phyloP scores from a whole-genome alignment of 352 stramenopile genomes.

The Stramenopiles sp. region DNA sequence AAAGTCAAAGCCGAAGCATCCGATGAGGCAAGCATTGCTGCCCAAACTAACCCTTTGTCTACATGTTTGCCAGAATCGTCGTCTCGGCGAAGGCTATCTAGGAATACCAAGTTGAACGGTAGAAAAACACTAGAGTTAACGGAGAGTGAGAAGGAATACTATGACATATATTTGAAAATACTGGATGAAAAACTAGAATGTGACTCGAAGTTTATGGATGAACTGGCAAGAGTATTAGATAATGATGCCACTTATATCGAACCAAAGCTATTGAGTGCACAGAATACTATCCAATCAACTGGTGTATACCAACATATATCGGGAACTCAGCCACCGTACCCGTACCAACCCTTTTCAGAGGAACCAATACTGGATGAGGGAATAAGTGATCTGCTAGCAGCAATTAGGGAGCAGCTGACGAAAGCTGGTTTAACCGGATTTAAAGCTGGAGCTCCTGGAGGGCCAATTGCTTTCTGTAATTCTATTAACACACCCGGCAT shows the following conservation, averaged over 20 bases:
- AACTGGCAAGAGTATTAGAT: not conserved
- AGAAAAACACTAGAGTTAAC: not conserved
- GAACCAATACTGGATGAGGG: not conserved
- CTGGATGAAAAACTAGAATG: not conserved
- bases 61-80: not conserved
- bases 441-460: not conserved
- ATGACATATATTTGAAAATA: not conserved
- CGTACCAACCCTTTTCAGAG: not conserved
- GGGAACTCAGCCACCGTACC: not conserved
- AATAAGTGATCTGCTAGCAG: not conserved
- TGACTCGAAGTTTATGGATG: not conserved
- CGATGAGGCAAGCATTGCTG: not conserved
- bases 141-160: not conserved
- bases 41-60: not conserved
- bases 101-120: too few species aligned
- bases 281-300: not conserved
- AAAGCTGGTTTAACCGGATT: not conserved
- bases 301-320: not conserved
- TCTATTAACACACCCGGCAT: not conserved
- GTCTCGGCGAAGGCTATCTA: not conserved
- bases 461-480: not conserved
- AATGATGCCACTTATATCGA: not conserved
- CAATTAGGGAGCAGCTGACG: not conserved
- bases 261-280: not conserved
- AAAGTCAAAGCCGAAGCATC: not conserved